Conservation (phyloP, 352 stramenopile species). For the Globisporangium iwayamae region DNA sequence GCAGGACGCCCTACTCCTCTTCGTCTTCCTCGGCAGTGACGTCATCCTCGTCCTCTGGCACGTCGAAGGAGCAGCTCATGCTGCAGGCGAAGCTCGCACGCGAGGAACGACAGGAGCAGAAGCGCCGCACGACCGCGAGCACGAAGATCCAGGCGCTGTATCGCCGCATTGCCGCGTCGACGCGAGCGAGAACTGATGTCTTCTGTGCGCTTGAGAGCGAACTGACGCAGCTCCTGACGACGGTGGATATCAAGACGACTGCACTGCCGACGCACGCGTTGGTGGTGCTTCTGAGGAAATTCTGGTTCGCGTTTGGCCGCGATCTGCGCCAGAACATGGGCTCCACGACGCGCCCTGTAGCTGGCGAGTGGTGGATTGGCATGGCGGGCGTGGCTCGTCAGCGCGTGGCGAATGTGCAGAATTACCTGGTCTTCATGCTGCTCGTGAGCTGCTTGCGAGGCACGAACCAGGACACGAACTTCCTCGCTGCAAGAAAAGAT, state of each 20-base stretch:
- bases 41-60: conserved; percentile 8
- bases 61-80: conserved; percentile 58
- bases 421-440: conserved; percentile 60
- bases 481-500: conserved; percentile 32
- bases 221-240: conserved; percentile 28
- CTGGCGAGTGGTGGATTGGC: conserved; percentile 6
- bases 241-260: conserved; percentile 27
- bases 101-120: conserved; percentile 48
- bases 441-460: conserved; percentile 51
- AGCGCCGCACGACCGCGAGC: conserved; percentile 34
- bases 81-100: conserved; percentile 48
- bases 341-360: background rate
- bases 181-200: conserved; percentile 25
- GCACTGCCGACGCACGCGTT: conserved; percentile 27
- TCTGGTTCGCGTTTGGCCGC: conserved; percentile 37
- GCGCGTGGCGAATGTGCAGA: conserved; percentile 42
- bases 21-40: background rate
- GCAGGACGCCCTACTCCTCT: conserved; percentile 34
- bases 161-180: conserved; percentile 26
- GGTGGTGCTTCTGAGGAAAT: conserved; percentile 33
- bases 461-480: conserved; percentile 10
- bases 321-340: conserved; percentile 10
- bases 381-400: conserved; percentile 1
- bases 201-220: conserved; percentile 42
- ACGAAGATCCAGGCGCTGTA: conserved; percentile 49